These are phyloP conservation scores for Trebouxia sp. DNA, from an alignment of 139 green algal genomes.

Conservation along the genomic window DNA sequence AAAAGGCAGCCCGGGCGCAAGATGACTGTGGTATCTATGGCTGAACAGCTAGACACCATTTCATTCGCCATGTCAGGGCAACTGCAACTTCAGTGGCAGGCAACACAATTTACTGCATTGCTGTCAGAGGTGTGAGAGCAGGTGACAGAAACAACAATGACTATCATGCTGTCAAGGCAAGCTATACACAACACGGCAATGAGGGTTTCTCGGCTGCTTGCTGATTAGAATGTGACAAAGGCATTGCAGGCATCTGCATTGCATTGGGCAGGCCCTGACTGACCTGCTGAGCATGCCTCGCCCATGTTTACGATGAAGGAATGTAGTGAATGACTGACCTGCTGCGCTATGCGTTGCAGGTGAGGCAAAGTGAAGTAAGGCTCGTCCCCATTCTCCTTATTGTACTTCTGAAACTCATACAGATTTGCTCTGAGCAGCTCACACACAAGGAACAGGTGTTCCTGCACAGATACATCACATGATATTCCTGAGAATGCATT, in stretches of 20 bases:
- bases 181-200: too few species aligned
- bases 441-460: slow-evolving; percentile 97
- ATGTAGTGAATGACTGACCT: slow-evolving; percentile 49
- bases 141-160: too few species aligned
- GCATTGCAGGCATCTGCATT: too few species aligned
- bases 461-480: slow-evolving; percentile 66
- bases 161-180: too few species aligned
- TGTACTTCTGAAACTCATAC: slow-evolving; percentile 98
- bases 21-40: not conserved
- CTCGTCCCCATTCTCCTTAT: slow-evolving; percentile 68
- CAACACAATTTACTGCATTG: too few species aligned
- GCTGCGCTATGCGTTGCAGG: slow-evolving; percentile 84
- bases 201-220: too few species aligned
- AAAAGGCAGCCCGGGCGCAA: too few species aligned
- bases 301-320: too few species aligned
- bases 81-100: too few species aligned
- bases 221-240: too few species aligned
- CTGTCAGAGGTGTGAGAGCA: too few species aligned
- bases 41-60: not conserved
- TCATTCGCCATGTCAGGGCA: not conserved
- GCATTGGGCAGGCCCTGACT: not conserved
- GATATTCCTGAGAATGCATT: too few species aligned
- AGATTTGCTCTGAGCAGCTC: slow-evolving; percentile 97
- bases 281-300: not conserved
- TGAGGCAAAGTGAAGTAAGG: slow-evolving; percentile 90